Base-by-base conservation (phyloP, 805 yeast species). In the Candida coleopterorum region DNA sequence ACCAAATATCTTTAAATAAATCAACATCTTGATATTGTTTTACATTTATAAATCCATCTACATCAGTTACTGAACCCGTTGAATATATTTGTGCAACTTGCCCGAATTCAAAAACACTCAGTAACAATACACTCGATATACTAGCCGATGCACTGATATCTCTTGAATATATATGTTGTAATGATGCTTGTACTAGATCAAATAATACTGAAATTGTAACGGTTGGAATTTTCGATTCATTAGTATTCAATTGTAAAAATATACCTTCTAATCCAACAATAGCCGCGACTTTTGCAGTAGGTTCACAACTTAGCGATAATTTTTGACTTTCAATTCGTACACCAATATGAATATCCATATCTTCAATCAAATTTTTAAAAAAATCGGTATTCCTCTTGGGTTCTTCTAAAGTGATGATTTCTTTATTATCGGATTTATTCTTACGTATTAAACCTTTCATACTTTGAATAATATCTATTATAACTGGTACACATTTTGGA, bases 281-380 rank as follows among this genome's bases (percentile, higher is more conserved):
- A 0, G 97, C 94, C 25, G 87, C 88, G 2, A 93, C 93, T 52
- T 85, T 87, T 0, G 97, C 97, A 12, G 81, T 81, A 1, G 98
- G 98, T 42, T 85, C 90, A 69, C 98, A 93, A 46, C 95, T 84
- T 36, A 93, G 64, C 2, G 83, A 74, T 16, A 93, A 54, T 29
- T 74, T 75, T 53, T 93, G 98, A 23, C 79, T 74, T 15, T 78
- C 88, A 35, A 89, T 72, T 27, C 72, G 67, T 6, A 89, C 44
- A 1, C 82, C 77, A 37, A 84, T 57, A 35, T 76, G 77, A 20
- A 86, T 47, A 43, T 83, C 87, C 36, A 82, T 53, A 20, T 75
- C 74, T 27, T 70, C 64, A 18, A 83, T 53, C 2, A 82, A 22
- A 16, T 47, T 45, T 25, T 29, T 21, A 9, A 39, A 18, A 10